These are phyloP conservation scores for Pterocarpus macrocarpus DNA, from an alignment of 306 rosid species.

Conservation along the genomic window DNA sequence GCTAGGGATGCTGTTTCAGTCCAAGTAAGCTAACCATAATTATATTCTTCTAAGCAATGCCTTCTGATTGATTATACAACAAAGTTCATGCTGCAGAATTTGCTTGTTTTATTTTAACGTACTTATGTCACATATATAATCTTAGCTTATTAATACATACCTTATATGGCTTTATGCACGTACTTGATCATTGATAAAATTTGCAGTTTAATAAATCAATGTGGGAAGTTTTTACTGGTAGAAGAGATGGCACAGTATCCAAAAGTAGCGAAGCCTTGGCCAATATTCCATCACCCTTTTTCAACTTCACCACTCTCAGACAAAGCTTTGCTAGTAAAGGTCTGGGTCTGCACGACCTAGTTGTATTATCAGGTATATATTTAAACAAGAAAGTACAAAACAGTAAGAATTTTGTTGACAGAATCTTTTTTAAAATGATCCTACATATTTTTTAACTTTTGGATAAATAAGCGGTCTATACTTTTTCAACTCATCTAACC, in stretches of 20 bases:
- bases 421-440: too few relatives aligned
- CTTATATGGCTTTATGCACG: neutral
- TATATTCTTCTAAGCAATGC: neutral
- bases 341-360: slow-evolving; percentile 59
- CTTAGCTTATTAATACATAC: neutral
- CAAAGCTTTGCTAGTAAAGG: slow-evolving; percentile 57
- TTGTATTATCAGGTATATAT: slow-evolving; percentile 63
- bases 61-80: too few relatives aligned
- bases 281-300: slow-evolving; percentile 56
- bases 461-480: too few relatives aligned
- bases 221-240: slow-evolving; percentile 72
- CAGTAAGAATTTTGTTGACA: too few relatives aligned
- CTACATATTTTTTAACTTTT: too few relatives aligned
- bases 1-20: slow-evolving; percentile 65
- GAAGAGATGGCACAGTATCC: slow-evolving; percentile 70
- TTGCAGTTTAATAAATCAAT: slow-evolving; percentile 53
- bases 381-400: neutral
- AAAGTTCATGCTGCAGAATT: neutral
- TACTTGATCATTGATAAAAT: neutral
- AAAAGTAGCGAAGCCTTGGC: slow-evolving; percentile 36
- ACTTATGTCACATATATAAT: neutral
- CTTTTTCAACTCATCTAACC: too few relatives aligned
- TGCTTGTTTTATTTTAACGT: neutral
- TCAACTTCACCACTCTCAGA: slow-evolving; percentile 61
- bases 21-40: slow-evolving; percentile 53